A percentile compares a stretch with the other conserved stretches of the same genome.
Evolutionary conservation across 257 asterid genomes (phyloP).

Genomic region (Verbascum thapsus): DNA sequence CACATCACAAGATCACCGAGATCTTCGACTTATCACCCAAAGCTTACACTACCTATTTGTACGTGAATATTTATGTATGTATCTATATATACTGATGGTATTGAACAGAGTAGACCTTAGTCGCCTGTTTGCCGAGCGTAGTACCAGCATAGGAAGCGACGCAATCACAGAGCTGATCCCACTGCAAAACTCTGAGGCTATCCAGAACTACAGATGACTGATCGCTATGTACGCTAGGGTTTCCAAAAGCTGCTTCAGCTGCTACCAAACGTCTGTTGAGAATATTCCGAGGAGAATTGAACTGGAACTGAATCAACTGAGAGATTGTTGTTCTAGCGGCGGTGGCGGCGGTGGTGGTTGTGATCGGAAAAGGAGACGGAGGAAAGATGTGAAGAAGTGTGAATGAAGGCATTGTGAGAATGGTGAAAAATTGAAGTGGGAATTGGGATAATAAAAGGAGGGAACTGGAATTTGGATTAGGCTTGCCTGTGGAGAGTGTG

Average conservation of each 20-base stretch:
- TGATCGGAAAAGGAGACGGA: constrained; percentile 21
- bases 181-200: constrained; percentile 84
- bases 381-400: constrained; percentile 24
- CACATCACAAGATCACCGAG: too few species aligned
- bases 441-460: constrained; percentile 33
- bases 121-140: constrained; percentile 62
- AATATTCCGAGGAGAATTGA: constrained; percentile 24
- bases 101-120: constrained; percentile 51
- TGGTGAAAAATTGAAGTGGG: constrained; percentile 19
- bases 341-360: constrained; percentile 16
- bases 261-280: constrained; percentile 24
- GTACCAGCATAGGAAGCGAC: constrained; percentile 92
- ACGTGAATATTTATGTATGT: not conserved
- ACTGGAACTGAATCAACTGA: constrained; percentile 34
- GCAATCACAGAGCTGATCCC: constrained; percentile 85
- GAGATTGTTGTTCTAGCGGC: constrained; percentile 1
- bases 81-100: not conserved
- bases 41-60: too few species aligned
- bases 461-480: constrained; percentile 32
- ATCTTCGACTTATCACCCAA: too few species aligned
- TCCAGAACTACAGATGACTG: constrained; percentile 59
- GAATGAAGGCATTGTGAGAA: constrained; percentile 35
- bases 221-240: constrained; percentile 16
- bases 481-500: constrained; percentile 15
- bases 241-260: constrained; percentile 29